Evolutionary conservation across 768 basidiomycete species (phyloP), one percentile per base, ranked within the genome.

Genomic region (Mycena filopes): DNA sequence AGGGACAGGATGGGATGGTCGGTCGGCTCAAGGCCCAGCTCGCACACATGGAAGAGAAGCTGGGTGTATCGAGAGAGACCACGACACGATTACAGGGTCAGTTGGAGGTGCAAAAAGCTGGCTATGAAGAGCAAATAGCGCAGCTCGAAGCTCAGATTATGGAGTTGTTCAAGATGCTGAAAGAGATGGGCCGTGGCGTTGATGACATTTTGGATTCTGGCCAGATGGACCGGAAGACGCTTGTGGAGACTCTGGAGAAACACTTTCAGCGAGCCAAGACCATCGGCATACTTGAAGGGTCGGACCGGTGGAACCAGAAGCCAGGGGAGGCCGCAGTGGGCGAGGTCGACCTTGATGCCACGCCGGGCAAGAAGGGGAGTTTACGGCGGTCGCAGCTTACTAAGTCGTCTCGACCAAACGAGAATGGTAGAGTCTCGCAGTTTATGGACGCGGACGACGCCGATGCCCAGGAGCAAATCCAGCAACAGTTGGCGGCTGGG

Each of bases 151-250:
- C 90, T 15, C 94, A 98, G 81, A 96, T 97, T 65, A 87, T 93
- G 84, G 96, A 98, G 74, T 78, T 98, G 20, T 99, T 96, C 81
- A 85, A 91, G 70, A 97, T 98, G 95, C 82, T 99, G 57, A 93
- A 89, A 74, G 93, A 97, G 72, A 86, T 92, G 38, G 89, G 91
- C 18, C 88, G 86, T 60, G 90, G 91, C 16, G 86, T 94, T 40
- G 91, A 93, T 60, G 86, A 84, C 65, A 87, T 96, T 63, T 79
- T 93, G 21, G 92, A 90, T 75, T 83, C 80, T 26, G 76, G 83
- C 10, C 67, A 69, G 49, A 88, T 95, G 87, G 92, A 96, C 72
- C 85, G 95, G 63, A 91, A 90, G 78, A 84, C 89, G 20, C 84
- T 99, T 42, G 89, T 98, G 9, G 86, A 91, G 38, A 86, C 87